Evolutionary conservation across 2,329 filamentous ascomycete species (phyloP).

Genomic region (Stylonectria norvegica): DNA sequence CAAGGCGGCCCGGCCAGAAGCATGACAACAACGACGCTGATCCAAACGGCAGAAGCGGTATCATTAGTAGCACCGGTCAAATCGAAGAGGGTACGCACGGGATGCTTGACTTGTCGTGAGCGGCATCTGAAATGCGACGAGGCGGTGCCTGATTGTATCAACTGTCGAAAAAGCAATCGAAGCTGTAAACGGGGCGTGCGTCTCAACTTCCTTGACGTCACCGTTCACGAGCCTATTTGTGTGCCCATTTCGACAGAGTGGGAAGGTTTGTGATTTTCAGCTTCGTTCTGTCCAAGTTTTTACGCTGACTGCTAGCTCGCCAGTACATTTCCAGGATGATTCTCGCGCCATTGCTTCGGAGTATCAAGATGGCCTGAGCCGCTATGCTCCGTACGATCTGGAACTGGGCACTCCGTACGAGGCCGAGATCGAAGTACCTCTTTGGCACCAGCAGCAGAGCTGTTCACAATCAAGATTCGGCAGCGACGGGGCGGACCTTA

Average conservation of each 20-base stretch:
- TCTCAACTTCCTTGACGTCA: constrained; percentile 87
- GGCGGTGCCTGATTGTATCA: constrained; percentile 59
- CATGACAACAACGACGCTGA: neutral
- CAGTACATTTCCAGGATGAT: constrained; percentile 80
- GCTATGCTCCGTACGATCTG: constrained; percentile 54
- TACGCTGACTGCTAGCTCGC: constrained; percentile 8
- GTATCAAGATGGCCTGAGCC: constrained; percentile 73
- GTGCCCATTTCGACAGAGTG: constrained; percentile 23
- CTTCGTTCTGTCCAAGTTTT: neutral
- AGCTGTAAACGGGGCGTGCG: constrained; percentile 82
- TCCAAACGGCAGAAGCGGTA: neutral
- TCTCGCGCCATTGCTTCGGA: constrained; percentile 87
- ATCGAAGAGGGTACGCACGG: constrained; percentile 80
- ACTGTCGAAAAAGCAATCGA: constrained; percentile 84
- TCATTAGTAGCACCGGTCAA: constrained; percentile 15
- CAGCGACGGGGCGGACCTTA: no score
- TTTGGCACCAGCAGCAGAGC: no score
- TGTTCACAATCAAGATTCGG: no score
- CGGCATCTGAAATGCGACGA: constrained; percentile 91
- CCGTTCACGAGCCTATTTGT: constrained; percentile 64
- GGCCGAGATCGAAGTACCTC: neutral
- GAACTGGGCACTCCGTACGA: neutral
- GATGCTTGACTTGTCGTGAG: constrained; percentile 86
- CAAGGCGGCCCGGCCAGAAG: neutral
- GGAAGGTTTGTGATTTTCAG: constrained; percentile 20